These are phyloP conservation scores for Diaporthe sp. DNA, from an alignment of 2,329 filamentous ascomycete genomes.

Conservation along the genomic window DNA sequence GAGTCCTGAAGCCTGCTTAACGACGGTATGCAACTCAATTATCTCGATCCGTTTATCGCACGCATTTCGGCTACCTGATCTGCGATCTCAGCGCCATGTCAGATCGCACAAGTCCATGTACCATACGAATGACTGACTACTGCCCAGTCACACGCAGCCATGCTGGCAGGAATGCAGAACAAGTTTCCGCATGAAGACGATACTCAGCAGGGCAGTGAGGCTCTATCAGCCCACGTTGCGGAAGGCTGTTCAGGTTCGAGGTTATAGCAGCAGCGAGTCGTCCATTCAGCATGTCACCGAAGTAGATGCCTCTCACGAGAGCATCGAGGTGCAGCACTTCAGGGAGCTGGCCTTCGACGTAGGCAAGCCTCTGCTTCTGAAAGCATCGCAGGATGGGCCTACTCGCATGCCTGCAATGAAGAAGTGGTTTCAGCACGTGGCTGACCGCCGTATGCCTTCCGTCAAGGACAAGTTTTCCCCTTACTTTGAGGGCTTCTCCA, in stretches of 20 bases:
- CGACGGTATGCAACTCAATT: constrained; percentile 6
- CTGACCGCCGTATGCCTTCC: not conserved
- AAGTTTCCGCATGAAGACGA: not conserved
- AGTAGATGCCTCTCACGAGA: constrained; percentile 21
- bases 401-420: constrained; percentile 26
- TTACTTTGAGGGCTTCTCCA: constrained; percentile 27
- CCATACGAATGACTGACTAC: not conserved
- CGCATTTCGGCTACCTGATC: not conserved
- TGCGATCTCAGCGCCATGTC: not conserved
- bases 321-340: not conserved
- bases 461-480: constrained; percentile 1
- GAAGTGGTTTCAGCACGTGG: constrained; percentile 35
- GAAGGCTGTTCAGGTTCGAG: not conserved
- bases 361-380: constrained; percentile 37
- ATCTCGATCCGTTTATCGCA: not conserved
- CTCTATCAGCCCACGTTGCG: not conserved
- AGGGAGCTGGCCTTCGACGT: constrained; percentile 17
- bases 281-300: not conserved
- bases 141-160: not conserved
- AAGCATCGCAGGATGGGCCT: not conserved
- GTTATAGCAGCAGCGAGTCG: constrained; percentile 23
- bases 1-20: not conserved
- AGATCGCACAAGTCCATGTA: not conserved
- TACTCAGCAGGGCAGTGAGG: not conserved
- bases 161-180: not conserved